Percentiles rank a stretch among this genome's conserved stretches.
Evolutionary conservation across 2,329 filamentous ascomycete species (phyloP).

Genomic region (Exutisphaerella laricina): DNA sequence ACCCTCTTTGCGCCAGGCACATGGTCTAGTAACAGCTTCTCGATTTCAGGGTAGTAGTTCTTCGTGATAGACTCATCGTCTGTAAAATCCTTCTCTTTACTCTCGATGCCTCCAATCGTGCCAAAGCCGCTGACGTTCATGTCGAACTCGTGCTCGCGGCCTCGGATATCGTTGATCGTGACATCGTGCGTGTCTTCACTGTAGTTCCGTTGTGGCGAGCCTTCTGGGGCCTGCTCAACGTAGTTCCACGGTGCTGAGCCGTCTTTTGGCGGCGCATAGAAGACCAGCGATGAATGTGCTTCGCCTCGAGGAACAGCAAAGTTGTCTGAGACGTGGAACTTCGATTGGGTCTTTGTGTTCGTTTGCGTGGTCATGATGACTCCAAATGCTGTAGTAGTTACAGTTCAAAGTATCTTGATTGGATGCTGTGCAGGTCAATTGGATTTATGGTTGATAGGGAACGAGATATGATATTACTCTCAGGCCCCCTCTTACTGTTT

Average conservation of each 20-base stretch:
- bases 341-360: constrained; percentile 22
- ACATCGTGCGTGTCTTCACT: constrained; percentile 47
- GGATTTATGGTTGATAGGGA: too few species aligned
- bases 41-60: constrained; percentile 81
- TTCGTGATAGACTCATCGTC: constrained; percentile 63
- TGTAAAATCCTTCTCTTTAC: constrained; percentile 54
- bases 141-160: constrained; percentile 58
- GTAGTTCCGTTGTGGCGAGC: constrained; percentile 62
- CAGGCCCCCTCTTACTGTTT: neutral
- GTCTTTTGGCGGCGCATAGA: constrained; percentile 58
- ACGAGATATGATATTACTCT: neutral
- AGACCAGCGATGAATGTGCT: constrained; percentile 59
- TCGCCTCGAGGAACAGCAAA: constrained; percentile 51
- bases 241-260: constrained; percentile 52
- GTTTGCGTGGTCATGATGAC: constrained; percentile 24
- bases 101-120: constrained; percentile 53
- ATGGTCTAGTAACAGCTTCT: constrained; percentile 60
- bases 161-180: constrained; percentile 66
- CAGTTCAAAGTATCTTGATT: too few species aligned
- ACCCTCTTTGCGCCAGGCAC: constrained; percentile 63
- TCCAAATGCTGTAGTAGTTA: too few species aligned
- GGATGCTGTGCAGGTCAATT: too few species aligned
- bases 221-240: constrained; percentile 58
- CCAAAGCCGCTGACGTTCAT: constrained; percentile 73
- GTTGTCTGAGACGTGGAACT: constrained; percentile 23